Evolutionary conservation across 176 grass and related monocot species (phyloP), one percentile per base, ranked within the genome.

Genomic region (Cenchrus fungigraminus): DNA sequence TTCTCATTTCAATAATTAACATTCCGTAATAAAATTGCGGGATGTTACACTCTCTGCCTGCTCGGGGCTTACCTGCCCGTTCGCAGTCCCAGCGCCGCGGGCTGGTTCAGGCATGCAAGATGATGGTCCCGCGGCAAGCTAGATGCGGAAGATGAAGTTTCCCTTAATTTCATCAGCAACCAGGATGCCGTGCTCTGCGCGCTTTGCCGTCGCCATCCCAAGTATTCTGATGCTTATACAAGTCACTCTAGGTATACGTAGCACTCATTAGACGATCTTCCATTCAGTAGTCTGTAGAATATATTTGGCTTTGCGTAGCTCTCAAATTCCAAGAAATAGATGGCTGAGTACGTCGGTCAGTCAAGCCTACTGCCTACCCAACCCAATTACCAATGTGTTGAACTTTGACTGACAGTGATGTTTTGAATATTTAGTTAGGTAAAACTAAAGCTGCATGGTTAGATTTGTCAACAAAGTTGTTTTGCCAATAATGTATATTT

Each of bases 341-440:
- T 4, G 70, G 31, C 5, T 8, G 12, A 29, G 70, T 73, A 1
- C 6, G 46, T 25, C 46, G 17, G 67, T 70, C 46, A 73, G 70
- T 73, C 70, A 73, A 73, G 12, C 46, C 2, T 51, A 46, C 46
- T 25, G 22, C 22, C 22, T 25, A 29, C 22, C 5, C 70, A 73
- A 8, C 12, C 46, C n/a, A 49, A 12, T 37, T 17, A 22, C 9
- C 42, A 16, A 22, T n/a, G 9, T 12, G 68, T 44, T 69, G 4
- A 9, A 77, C 37, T 46, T 60, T 45, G 55, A 73, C 68, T 49
- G 68, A 71, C 10, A n/a, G 58, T 76, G 32, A 76, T 40, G 12
- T 28, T 14, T 61, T 60, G 6, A 25, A 3, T 77, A 7, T 55
- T 37, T 19, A 55, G 14, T 22, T 25, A 43, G 43, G 43, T 43